phyloP scores from a whole-genome alignment of 1,139 yeast genomes.

The Debaryomycetaceae sp. region DNA sequence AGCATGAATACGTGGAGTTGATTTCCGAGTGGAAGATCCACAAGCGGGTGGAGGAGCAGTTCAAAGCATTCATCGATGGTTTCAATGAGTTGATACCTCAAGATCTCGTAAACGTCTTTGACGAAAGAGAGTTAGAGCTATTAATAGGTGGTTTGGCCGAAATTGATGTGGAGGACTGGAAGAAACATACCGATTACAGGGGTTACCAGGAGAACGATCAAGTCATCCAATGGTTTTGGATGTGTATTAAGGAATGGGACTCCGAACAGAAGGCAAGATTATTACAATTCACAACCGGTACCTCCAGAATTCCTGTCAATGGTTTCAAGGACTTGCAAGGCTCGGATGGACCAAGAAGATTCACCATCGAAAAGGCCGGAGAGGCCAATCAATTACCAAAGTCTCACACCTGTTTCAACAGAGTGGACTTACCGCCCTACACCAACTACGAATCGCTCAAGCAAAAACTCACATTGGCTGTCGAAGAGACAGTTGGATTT shows the following conservation, averaged over 20 bases:
- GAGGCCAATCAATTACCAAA: slow-evolving; percentile 91
- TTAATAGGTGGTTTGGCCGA: slow-evolving; percentile 98
- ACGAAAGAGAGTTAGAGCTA: slow-evolving; percentile 93
- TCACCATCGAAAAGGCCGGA: slow-evolving; percentile 97
- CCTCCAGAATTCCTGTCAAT: slow-evolving; percentile 97
- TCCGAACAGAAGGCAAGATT: slow-evolving; percentile 94
- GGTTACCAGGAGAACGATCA: slow-evolving; percentile 96
- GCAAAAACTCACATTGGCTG: slow-evolving; percentile 81
- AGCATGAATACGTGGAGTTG: slow-evolving; percentile 91
- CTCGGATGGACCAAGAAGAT: slow-evolving; percentile 97
- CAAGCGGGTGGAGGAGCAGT: slow-evolving; percentile 91
- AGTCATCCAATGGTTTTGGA: slow-evolving; percentile 98
- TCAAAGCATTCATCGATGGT: slow-evolving; percentile 93
- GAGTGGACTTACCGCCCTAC: slow-evolving; percentile 88
- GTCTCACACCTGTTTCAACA: slow-evolving; percentile 92
- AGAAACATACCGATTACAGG: slow-evolving; percentile 95
- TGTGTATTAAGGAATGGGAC: slow-evolving; percentile 90
- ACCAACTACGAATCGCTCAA: slow-evolving; percentile 69
- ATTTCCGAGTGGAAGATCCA: slow-evolving; percentile 96
- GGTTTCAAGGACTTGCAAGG: slow-evolving; percentile 99
- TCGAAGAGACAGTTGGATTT: slow-evolving; percentile 91
- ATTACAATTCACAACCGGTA: slow-evolving; percentile 96
- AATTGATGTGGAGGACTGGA: slow-evolving; percentile 98
- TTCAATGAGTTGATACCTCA: slow-evolving; percentile 97
- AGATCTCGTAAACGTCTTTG: slow-evolving; percentile 92